Evolutionary conservation across 2,329 filamentous ascomycete genomes (phyloP), one percentile per base, ranked within the genome.

Genomic region (Fusarium napiforme): DNA sequence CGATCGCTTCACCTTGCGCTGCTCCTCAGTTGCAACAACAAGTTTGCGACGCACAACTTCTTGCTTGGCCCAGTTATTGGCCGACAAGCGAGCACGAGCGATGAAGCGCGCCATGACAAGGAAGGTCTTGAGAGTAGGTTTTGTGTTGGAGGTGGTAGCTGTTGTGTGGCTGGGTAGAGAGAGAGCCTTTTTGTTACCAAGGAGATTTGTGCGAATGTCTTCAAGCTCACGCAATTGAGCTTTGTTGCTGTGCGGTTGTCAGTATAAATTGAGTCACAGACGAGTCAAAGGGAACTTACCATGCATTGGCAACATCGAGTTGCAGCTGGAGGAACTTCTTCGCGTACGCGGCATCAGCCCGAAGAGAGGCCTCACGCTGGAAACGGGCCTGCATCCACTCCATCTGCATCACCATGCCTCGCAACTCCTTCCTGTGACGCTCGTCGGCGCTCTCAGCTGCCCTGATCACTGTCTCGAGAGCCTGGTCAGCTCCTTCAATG

Each of bases 381-480:
- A 93, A 93, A 59, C 92, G 90, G 4, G 94, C 93, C 77, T 95
- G 91, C 81, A 98, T 90, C 91, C 93, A 98, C 78, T 95, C 90
- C 80, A 98, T 96, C 83, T 98, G 95, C 84, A 96, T 93, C 60
- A 90, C 89, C 79, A 98, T 87, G 23, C 96, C 96, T 75, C 91
- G 90, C 60, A 98, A 85, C 83, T 97, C 93, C 81, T 91, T 91
- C 77, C 87, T 85, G 81, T 96, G 93, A 49, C 89, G 86, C 74
- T 89, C 90, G 77, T 94, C 91, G 50, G 92, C 90, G 56, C 88
- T 85, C 75, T 89, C 86, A 39, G 87, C 86, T 2, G 87, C 87
- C 6, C 87, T 86, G 68, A 90, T 87, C 21, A 89, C 85, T n/a
- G 87, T 87, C 75, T 90, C 87, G 53, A 90, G 86, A 53, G 91